Conservation (phyloP, 768 basidiomycete species). For the Phanerochaete sordida region DNA sequence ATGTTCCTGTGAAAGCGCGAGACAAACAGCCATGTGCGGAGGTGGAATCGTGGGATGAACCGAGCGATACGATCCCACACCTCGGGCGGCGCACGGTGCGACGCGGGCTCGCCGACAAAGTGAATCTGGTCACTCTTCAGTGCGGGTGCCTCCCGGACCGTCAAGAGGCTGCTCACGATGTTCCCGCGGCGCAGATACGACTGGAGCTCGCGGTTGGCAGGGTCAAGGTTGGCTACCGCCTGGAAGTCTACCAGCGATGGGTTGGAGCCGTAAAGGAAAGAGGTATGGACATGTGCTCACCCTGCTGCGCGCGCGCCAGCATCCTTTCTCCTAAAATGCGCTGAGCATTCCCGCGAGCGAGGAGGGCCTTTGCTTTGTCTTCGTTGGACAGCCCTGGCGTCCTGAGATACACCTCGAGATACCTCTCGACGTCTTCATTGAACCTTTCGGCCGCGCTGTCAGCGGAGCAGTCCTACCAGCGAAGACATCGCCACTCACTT, state of each 20-base stretch:
- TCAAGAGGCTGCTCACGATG: slow-evolving; percentile 33
- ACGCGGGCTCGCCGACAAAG: slow-evolving; percentile 52
- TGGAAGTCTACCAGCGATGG: slow-evolving; percentile 47
- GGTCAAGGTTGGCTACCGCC: slow-evolving; percentile 55
- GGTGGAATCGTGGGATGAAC: slow-evolving; percentile 59
- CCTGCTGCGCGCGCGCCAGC: slow-evolving; percentile 56
- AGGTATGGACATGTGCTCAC: slow-evolving; percentile 28
- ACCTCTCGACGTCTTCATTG: slow-evolving; percentile 60
- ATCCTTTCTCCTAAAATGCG: slow-evolving; percentile 52
- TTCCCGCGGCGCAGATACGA: slow-evolving; percentile 43
- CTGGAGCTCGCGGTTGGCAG: slow-evolving; percentile 53
- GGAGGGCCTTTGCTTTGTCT: slow-evolving; percentile 50
- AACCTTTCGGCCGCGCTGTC: slow-evolving; percentile 36
- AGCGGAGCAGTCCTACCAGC: neutral
- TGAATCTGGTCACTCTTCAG: slow-evolving; percentile 37
- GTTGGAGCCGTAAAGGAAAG: neutral
- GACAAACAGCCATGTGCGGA: slow-evolving; percentile 67
- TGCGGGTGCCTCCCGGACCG: neutral
- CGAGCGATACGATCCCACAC: slow-evolving; percentile 66
- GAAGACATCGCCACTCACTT: slow-evolving; percentile 22
- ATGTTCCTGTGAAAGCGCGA: slow-evolving; percentile 61
- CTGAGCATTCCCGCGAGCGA: slow-evolving; percentile 58
- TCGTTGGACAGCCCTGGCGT: slow-evolving; percentile 53
- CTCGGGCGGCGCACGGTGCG: slow-evolving; percentile 59
- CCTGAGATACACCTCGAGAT: slow-evolving; percentile 60